Evolutionary conservation across 2,329 filamentous ascomycete species (phyloP).

Genomic region (Pseudocercospora crystallina): DNA sequence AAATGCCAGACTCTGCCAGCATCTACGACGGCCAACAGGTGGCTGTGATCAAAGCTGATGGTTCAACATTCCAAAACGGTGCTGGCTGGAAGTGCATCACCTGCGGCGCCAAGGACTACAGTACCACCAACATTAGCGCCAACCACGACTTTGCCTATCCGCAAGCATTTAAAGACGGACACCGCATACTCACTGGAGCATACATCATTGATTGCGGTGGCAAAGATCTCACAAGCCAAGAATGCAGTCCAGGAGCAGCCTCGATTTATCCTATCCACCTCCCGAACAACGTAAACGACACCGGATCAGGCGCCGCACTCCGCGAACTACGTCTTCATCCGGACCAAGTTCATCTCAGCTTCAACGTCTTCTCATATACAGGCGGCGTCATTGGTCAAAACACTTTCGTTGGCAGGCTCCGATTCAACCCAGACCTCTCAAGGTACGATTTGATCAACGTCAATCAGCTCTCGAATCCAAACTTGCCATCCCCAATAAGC

Average conservation of each 20-base stretch:
- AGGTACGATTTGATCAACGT: constrained; percentile 46
- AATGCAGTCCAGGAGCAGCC: constrained; percentile 40
- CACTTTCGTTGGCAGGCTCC: constrained; percentile 40
- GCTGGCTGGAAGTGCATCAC: constrained; percentile 52
- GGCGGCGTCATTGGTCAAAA: constrained; percentile 29
- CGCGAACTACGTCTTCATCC: constrained; percentile 50
- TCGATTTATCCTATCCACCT: constrained; percentile 46
- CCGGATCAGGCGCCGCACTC: constrained; percentile 34
- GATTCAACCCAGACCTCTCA: constrained; percentile 41
- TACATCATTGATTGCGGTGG: constrained; percentile 41
- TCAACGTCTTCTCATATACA: constrained; percentile 39
- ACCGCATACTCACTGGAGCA: constrained; percentile 35
- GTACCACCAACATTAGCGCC: constrained; percentile 28
- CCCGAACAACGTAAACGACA: constrained; percentile 36
- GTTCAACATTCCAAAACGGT: constrained; percentile 44
- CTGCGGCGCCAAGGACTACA: constrained; percentile 40
- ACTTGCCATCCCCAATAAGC: constrained; percentile 23
- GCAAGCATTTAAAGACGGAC: constrained; percentile 44
- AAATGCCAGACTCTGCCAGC: constrained; percentile 40
- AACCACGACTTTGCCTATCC: constrained; percentile 40
- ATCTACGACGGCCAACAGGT: constrained; percentile 46
- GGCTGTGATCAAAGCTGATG: constrained; percentile 46
- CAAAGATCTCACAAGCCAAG: constrained; percentile 34
- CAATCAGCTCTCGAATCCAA: constrained; percentile 36
- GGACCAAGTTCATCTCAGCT: constrained; percentile 46